Percentiles rank a stretch among this genome's conserved stretches.
phyloP scores from a whole-genome alignment of 2,329 filamentous ascomycete genomes.

The Cladosporium sp. region DNA sequence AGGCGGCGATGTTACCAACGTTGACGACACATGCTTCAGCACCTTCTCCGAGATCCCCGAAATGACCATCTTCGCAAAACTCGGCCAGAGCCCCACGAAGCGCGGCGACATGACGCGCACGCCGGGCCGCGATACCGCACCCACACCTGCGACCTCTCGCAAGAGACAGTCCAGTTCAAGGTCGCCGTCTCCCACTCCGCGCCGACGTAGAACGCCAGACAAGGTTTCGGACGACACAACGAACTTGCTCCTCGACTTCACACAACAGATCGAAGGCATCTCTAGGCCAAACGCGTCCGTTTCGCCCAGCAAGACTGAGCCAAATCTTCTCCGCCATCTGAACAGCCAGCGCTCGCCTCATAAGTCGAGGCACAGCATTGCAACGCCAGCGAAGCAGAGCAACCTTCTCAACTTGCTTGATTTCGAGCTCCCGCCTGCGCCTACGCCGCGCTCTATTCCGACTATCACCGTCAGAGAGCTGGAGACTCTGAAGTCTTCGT shows the following conservation, averaged over 20 bases:
- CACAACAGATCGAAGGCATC: slow-evolving; percentile 63
- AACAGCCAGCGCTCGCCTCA: slow-evolving; percentile 37
- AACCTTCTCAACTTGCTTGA: slow-evolving; percentile 68
- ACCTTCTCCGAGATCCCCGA: slow-evolving; percentile 85
- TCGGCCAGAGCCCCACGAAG: slow-evolving; percentile 52
- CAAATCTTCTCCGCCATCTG: slow-evolving; percentile 40
- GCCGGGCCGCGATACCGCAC: slow-evolving; percentile 21
- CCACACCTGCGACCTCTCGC: slow-evolving; percentile 46
- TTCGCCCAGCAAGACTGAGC: slow-evolving; percentile 49
- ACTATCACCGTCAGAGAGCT: slow-evolving; percentile 87
- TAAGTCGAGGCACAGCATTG: slow-evolving; percentile 29
- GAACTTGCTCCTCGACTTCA: slow-evolving; percentile 81
- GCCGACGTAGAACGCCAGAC: slow-evolving; percentile 38
- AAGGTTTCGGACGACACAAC: slow-evolving; percentile 55
- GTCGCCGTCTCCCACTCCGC: slow-evolving; percentile 49
- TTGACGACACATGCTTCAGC: slow-evolving; percentile 73
- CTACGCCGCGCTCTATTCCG: slow-evolving; percentile 85
- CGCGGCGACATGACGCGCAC: slow-evolving; percentile 23
- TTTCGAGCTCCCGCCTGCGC: slow-evolving; percentile 88
- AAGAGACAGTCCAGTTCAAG: slow-evolving; percentile 37
- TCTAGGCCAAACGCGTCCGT: slow-evolving; percentile 33
- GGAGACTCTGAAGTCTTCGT: slow-evolving; percentile 83
- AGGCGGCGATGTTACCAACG: slow-evolving; percentile 27
- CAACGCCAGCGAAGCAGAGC: slow-evolving; percentile 40
- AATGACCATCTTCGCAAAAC: slow-evolving; percentile 72